Conservation (phyloP, 2,329 filamentous ascomycete genomes). For the Monilinia polystroma region DNA sequence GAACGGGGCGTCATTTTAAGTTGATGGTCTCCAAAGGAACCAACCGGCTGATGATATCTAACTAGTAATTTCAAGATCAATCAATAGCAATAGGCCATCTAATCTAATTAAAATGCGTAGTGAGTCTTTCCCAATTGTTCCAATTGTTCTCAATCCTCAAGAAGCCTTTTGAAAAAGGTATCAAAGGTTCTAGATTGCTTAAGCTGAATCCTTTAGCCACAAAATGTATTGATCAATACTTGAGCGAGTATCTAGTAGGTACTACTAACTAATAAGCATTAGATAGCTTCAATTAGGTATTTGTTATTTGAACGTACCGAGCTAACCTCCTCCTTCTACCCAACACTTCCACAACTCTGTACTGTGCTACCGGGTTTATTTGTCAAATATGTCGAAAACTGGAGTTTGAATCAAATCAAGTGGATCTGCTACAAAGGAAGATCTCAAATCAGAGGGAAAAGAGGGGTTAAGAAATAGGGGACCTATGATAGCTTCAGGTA, state of each 20-base stretch:
- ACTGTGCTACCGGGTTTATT: neutral
- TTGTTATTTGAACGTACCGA: neutral
- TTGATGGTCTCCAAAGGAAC: conserved; percentile 1
- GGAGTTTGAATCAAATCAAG: neutral
- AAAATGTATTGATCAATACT: no score
- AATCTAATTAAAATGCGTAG: no score
- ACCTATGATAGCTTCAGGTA: conserved; percentile 18
- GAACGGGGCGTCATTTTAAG: neutral
- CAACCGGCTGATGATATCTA: neutral
- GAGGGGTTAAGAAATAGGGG: conserved; percentile 17
- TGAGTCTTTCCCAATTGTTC: no score
- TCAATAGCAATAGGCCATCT: no score
- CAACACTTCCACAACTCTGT: neutral
- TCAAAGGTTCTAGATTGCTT: no score
- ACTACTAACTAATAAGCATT: no score
- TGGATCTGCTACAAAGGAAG: conserved; percentile 9
- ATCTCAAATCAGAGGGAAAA: neutral
- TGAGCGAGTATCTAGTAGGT: no score
- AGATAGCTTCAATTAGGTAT: no score
- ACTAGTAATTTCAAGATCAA: no score
- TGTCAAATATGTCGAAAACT: conserved; percentile 13
- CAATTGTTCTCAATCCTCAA: no score
- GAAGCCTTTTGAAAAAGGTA: no score
- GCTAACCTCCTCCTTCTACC: neutral
- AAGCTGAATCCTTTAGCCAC: no score